Base-by-base conservation (phyloP, 345 rosid species). In the Eucalyptus marginata region DNA sequence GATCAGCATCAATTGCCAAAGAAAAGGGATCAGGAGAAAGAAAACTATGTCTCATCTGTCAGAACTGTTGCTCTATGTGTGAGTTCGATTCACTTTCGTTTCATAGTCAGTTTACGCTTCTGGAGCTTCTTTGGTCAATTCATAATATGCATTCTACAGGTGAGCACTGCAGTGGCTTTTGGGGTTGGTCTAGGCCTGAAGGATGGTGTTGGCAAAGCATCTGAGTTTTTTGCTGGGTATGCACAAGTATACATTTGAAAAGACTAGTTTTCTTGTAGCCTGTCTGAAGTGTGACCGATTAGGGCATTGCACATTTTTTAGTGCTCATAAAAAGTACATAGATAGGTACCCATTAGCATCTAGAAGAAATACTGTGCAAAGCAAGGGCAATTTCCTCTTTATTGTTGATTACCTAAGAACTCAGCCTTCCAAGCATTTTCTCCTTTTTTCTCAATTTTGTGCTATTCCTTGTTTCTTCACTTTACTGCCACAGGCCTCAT, bases 191-290 rank as follows among this genome's bases (percentile, higher is more conserved):
- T 96, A 88, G 98, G 99, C 88, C 91, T 96, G 87, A 93, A 92
- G 87, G 98, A 95, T 64, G 99, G 97, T 88, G 93, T 91, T 87
- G 97, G 94, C 92, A 96, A 95, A 93, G 99, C 97, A 7, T 94
- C 99, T 1, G 99, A 97, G 91, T 96, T 93, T 94, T 97, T 96
- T 62, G 98, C 99, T 59, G 99, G 99, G 99, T 96, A 93, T 52
- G 92, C 49, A 9, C 76, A 31, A 87, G 25, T 17, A 9, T 27
- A 76, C 46, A 76, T 76, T 76, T 2, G 29, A 36, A 47, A 40
- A 40, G 29, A 76, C 27, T 40, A 36, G 47, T 76, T 76, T 40
- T 68, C 43, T 40, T 40, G 44, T 76, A 40, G 83, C 47, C 83
- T 76, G 29, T 76, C 46, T 25, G 22, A 76, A 76, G 83, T 76